Evolutionary conservation across 1,284 basidiomycete species (phyloP).

Genomic region (Heterobasidion parviporum): DNA sequence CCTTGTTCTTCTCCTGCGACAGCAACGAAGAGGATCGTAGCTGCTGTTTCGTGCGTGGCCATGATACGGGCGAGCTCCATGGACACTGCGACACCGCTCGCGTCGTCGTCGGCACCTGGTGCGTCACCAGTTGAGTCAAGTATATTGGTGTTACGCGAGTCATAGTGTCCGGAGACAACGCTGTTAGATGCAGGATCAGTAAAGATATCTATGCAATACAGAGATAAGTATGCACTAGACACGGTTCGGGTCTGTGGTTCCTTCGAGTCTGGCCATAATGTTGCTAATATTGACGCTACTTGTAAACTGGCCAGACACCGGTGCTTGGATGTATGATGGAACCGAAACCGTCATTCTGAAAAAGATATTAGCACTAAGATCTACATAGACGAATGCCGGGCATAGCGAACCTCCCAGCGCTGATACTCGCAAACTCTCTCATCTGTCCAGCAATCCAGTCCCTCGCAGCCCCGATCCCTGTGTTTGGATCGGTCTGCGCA

Average conservation of each 20-base stretch:
- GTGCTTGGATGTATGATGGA: constrained; percentile 35
- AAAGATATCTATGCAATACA: neutral
- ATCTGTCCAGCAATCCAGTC: constrained; percentile 46
- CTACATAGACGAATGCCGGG: neutral
- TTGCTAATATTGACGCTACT: constrained; percentile 38
- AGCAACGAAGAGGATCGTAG: constrained; percentile 44
- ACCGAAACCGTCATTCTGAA: constrained; percentile 34
- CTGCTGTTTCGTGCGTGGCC: constrained; percentile 31
- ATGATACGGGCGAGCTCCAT: constrained; percentile 43
- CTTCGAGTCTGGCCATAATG: constrained; percentile 40
- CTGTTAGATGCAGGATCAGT: neutral
- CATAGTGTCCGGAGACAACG: constrained; percentile 37
- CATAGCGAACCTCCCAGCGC: constrained; percentile 25
- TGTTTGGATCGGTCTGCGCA: constrained; percentile 30
- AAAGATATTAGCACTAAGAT: neutral
- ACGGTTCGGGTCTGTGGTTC: constrained; percentile 37
- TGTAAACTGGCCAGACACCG: constrained; percentile 25
- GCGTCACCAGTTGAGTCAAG: constrained; percentile 35
- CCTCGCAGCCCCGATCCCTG: constrained; percentile 46
- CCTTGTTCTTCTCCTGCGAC: constrained; percentile 49
- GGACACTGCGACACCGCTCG: constrained; percentile 38
- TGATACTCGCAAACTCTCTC: constrained; percentile 28
- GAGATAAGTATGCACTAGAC: constrained; percentile 33
- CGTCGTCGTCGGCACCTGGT: constrained; percentile 42
- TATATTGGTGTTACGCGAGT: constrained; percentile 35